Conservation (phyloP, 331 rosid species). For the Arachis monticola region DNA sequence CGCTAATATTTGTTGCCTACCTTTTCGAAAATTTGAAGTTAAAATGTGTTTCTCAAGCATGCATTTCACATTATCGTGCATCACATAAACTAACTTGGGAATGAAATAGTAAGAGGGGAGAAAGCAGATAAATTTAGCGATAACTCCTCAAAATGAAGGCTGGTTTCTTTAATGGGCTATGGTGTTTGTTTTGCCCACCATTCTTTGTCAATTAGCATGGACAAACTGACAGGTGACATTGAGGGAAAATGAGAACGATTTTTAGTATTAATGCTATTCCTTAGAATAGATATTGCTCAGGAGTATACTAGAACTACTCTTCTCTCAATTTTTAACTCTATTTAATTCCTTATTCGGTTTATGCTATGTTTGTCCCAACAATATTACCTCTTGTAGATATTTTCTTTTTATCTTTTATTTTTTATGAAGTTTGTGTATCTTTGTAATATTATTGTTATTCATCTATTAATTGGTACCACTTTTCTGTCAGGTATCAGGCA, state of each 20-base stretch:
- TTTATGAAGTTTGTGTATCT: conserved; percentile 19
- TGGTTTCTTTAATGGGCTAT: background rate
- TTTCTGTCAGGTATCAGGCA: conserved; percentile 88
- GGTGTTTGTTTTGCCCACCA: background rate
- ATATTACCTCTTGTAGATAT: conserved; percentile 26
- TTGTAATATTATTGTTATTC: conserved; percentile 18
- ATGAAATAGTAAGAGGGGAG: background rate
- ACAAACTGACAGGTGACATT: background rate
- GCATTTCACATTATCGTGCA: background rate
- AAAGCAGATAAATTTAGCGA: background rate
- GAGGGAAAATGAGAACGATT: background rate
- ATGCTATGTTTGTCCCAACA: background rate
- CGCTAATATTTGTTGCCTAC: background rate
- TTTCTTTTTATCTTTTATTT: background rate
- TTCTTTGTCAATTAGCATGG: background rate
- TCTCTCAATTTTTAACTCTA: background rate
- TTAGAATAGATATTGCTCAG: background rate
- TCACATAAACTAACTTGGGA: background rate
- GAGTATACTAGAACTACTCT: background rate
- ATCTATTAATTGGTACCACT: conserved; percentile 29
- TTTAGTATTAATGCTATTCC: background rate
- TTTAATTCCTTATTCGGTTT: background rate
- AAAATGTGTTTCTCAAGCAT: conserved; percentile 12
- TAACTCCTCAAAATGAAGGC: background rate
- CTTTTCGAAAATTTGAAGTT: background rate